phyloP scores from a whole-genome alignment of 2,329 filamentous ascomycete genomes.

The Ceratocystis diversiconidia region DNA sequence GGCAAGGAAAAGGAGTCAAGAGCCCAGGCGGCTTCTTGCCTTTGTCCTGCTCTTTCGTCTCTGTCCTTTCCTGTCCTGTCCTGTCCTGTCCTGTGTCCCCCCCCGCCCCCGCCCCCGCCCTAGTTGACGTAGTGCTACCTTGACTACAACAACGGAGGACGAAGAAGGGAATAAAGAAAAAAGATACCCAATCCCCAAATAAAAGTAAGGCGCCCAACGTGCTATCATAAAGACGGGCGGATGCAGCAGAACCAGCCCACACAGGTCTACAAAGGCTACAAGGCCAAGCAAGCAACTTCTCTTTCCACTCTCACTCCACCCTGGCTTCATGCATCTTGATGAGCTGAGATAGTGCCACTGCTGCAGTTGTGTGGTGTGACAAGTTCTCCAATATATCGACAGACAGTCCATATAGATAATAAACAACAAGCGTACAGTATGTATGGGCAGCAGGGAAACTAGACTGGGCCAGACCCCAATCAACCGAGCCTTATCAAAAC shows the following conservation, averaged over 20 bases:
- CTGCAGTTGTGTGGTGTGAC: not conserved
- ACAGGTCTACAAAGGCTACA: not conserved
- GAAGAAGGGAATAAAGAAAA: not conserved
- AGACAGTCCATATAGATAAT: not conserved
- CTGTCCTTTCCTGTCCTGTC: too few species aligned
- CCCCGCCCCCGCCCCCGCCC: too few species aligned
- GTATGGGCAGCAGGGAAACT: not conserved
- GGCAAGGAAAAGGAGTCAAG: too few species aligned
- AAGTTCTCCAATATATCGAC: not conserved
- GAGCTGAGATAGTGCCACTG: conserved; percentile 4
- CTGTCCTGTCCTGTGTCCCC: too few species aligned
- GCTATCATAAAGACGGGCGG: not conserved
- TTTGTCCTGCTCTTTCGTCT: too few species aligned
- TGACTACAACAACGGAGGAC: not conserved
- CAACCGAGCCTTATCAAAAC: too few species aligned
- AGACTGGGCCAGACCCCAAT: not conserved
- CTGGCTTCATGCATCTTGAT: not conserved
- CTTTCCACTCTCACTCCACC: not conserved
- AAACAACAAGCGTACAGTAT: not conserved
- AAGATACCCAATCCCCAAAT: not conserved
- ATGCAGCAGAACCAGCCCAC: not conserved
- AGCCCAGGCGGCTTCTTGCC: too few species aligned
- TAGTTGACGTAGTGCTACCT: too few species aligned
- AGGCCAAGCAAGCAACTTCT: not conserved
- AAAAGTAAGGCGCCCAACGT: not conserved